Conservation (phyloP, 345 rosid genomes). For the Moricandia arvensis region DNA sequence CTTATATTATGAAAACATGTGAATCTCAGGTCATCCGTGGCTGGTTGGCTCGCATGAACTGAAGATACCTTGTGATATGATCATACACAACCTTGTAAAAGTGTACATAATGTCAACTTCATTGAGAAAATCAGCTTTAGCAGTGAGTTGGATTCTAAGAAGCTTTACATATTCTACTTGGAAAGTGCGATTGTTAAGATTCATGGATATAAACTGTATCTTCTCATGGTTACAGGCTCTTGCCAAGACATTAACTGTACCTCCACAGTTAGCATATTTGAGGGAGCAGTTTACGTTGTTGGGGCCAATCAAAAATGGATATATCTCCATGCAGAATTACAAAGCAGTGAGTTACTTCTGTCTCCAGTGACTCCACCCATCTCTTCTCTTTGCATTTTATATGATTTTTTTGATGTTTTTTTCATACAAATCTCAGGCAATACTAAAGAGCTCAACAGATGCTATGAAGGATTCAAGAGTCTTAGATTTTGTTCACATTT, state of each 20-base stretch:
- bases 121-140: constrained; percentile 70
- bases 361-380: neutral
- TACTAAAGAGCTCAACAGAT: constrained; percentile 61
- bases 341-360: constrained; percentile 57
- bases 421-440: constrained; percentile 49
- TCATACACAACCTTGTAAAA: constrained; percentile 69
- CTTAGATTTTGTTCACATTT: constrained; percentile 60
- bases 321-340: constrained; percentile 75
- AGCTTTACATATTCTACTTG: constrained; percentile 3
- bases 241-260: constrained; percentile 71
- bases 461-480: constrained; percentile 86
- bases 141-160: constrained; percentile 45
- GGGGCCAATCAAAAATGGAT: constrained; percentile 78
- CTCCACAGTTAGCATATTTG: constrained; percentile 76
- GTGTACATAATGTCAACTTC: constrained; percentile 74
- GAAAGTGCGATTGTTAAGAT: too few species aligned
- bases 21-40: constrained; percentile 89
- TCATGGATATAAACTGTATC: too few species aligned
- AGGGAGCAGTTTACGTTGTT: constrained; percentile 75
- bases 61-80: constrained; percentile 81
- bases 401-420: constrained; percentile 3
- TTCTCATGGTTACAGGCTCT: constrained; percentile 59
- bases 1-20: neutral
- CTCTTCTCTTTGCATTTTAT: neutral
- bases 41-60: constrained; percentile 64